These are phyloP conservation scores for Betula pendula DNA, from an alignment of 306 rosid genomes.

Conservation along the genomic window DNA sequence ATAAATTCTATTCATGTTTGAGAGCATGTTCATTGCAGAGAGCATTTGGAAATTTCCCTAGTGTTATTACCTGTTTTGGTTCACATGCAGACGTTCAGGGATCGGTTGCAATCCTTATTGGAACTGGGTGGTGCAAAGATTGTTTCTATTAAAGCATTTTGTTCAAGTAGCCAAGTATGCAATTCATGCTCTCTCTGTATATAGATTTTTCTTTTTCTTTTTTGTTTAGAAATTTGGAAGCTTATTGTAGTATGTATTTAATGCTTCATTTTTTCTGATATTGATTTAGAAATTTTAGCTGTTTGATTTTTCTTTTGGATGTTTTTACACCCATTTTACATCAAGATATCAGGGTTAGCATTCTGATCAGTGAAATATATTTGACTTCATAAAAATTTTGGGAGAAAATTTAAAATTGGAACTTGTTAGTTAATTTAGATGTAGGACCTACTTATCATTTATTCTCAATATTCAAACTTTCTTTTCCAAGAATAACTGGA, in stretches of 20 bases:
- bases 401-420: too few species aligned
- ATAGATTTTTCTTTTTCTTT: background rate
- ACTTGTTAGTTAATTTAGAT: too few species aligned
- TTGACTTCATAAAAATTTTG: too few species aligned
- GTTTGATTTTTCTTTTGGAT: too few species aligned
- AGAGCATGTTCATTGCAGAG: constrained; percentile 8
- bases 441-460: too few species aligned
- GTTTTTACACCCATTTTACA: too few species aligned
- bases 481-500: too few species aligned
- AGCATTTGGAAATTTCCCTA: background rate
- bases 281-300: too few species aligned
- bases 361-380: too few species aligned
- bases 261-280: background rate
- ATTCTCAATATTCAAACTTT: too few species aligned
- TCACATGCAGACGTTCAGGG: constrained; percentile 56
- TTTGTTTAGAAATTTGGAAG: too few species aligned
- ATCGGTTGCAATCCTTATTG: constrained; percentile 56
- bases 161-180: constrained; percentile 64
- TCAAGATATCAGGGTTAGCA: too few species aligned
- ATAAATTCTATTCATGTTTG: constrained; percentile 21
- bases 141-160: constrained; percentile 52
- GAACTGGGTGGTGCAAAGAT: constrained; percentile 74
- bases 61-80: constrained; percentile 23
- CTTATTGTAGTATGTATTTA: background rate
- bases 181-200: constrained; percentile 24